Evolutionary conservation across 345 rosid species (phyloP), one percentile per base, ranked within the genome.

Genomic region (Lagerstroemia speciosa): DNA sequence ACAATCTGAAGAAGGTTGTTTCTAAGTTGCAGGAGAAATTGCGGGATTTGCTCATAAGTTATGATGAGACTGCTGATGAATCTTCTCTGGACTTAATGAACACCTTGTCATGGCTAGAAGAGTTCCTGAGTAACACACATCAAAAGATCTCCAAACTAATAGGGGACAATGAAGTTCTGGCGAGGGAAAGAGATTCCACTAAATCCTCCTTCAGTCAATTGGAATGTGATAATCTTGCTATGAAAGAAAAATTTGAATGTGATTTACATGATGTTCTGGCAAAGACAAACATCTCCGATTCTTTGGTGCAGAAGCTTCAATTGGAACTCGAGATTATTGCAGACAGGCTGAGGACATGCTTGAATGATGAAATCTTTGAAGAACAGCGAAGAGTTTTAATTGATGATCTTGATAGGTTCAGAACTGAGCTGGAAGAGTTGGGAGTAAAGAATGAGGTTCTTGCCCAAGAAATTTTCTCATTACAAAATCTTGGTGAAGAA

Each of bases 281-380:
- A 66, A 86, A 84, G 72, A 73, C 86, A 38, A 80, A 79, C 75
- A 77, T 61, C 48, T 87, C 89, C 69, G 78, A 74, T 78, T 68
- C 77, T 33, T 66, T 78, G 69, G 68, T 80, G 66, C 80, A 82
- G 76, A 91, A 84, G 75, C 90, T 91, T 78, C 93, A 88, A 79
- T 77, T 69, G 71, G 77, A 82, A 72, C 66, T 82, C 55, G 97
- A 91, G 72, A 76, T 79, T 73, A 57, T 89, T 71, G 78, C 83
- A 70, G 79, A 77, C 58, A 86, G 71, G 78, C 76, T 85, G 74
- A 71, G 80, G 74, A 73, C 64, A 65, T 76, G 84, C 74, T 75
- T 84, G 60, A 89, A 83, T 57, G 96, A 86, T 74, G 90, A 85
- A 68, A 78, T 62, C 62, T 67, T 74, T 74, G 78, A 77, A 68